phyloP scores from a whole-genome alignment of 2,329 filamentous ascomycete species.

The Sarocladium strictum region DNA sequence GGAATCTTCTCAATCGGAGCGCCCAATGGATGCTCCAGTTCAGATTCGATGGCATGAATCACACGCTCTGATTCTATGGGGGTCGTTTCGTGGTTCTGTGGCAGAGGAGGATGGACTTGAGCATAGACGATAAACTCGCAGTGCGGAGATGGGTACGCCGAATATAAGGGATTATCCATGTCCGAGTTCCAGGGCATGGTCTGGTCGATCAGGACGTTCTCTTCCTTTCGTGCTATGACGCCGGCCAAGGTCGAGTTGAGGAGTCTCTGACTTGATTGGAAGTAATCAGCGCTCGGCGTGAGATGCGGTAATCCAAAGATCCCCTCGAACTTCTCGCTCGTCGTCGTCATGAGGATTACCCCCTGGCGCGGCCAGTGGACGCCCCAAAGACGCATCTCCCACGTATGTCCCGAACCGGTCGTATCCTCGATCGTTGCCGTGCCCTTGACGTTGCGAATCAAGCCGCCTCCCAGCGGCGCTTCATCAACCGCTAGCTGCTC shows the following conservation, averaged over 20 bases:
- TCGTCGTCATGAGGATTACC: constrained; percentile 74
- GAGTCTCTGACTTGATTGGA: constrained; percentile 53
- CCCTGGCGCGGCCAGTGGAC: constrained; percentile 82
- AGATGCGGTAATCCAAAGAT: constrained; percentile 87
- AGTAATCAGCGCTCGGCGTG: constrained; percentile 52
- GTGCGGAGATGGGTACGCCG: constrained; percentile 56
- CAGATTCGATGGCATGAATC: constrained; percentile 53
- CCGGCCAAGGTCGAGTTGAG: constrained; percentile 68
- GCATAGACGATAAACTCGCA: constrained; percentile 89
- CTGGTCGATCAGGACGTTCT: constrained; percentile 45
- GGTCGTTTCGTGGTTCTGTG: constrained; percentile 26
- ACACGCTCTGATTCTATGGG: constrained; percentile 28
- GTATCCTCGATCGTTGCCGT: constrained; percentile 67
- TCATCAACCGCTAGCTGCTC: constrained; percentile 30
- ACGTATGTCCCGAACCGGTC: constrained; percentile 61
- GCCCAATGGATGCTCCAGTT: constrained; percentile 56
- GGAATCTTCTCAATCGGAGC: constrained; percentile 51
- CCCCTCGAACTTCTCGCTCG: constrained; percentile 90
- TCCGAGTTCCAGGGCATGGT: constrained; percentile 73
- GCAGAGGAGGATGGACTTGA: constrained; percentile 60
- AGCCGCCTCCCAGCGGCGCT: constrained; percentile 37
- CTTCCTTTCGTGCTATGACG: constrained; percentile 60
- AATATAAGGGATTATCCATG: constrained; percentile 53
- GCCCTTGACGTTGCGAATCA: constrained; percentile 63
- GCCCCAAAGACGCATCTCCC: constrained; percentile 75